Evolutionary conservation across 1,284 basidiomycete species (phyloP), one percentile per base, ranked within the genome.

Genomic region (Sanguinoderma infundibulare): DNA sequence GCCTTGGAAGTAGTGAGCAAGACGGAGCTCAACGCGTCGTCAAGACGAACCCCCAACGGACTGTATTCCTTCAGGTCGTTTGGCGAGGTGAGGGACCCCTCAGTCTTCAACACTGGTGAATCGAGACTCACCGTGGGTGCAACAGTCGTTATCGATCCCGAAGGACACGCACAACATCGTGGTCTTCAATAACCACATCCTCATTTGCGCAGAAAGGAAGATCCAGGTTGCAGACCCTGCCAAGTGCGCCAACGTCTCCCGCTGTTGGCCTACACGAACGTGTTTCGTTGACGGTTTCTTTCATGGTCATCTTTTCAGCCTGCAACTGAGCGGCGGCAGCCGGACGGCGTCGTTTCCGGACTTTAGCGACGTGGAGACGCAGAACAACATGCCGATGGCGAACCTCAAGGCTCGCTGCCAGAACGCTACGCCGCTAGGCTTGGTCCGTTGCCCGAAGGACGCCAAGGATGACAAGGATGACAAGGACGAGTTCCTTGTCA

Each of bases 171-270:
- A 82, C 60, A 81, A 86, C 56, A 76, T 91, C 35, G 83, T 80
- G 2, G 76, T 85, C 20, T 72, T 94, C 52, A 75, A 77, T 7
- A 88, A 86, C 72, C 87, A 81, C 0, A 77, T 92, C 9, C 87
- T 85, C 0, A 80, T 94, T 22, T 85, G 85, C 62, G 85, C 86
- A 1, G 82, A 83, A 32, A 83, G 84, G 46, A 83, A 86, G 7
- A 81, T 93, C 40, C 79, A 86, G 6, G 84, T 92, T 46, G 75
- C 85, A 9, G 84, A 90, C 67, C 89, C 87, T 32, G 83, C 78
- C 24, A 85, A 87, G 92, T 93, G 67, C 56, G 86, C 74, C 51
- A 7, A 17, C 9, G 24, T 14, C 9, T 35, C 17, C 17, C n/a
- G 1, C 15, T 8, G 15, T 34, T 35, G 12, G 20, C 9, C 22